Percentiles rank a stretch among this genome's conserved stretches.
These are phyloP conservation scores for Russula foetens DNA, from an alignment of 768 basidiomycete genomes.

Conservation along the genomic window DNA sequence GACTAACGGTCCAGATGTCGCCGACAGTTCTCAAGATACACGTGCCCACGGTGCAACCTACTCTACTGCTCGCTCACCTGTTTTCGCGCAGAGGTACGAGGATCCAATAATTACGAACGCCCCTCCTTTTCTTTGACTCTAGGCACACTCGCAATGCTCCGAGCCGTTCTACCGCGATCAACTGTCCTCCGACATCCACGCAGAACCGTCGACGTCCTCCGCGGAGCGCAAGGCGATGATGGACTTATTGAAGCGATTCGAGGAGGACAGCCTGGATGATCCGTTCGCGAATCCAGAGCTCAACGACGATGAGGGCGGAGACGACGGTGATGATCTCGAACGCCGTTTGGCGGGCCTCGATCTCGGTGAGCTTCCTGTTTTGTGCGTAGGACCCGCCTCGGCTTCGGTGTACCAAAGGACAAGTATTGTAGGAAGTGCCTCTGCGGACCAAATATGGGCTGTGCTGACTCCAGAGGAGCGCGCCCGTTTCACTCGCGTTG, in stretches of 20 bases:
- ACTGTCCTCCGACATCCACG: slow-evolving; percentile 53
- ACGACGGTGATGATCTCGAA: slow-evolving; percentile 36
- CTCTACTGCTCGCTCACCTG: slow-evolving; percentile 75
- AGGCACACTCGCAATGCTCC: slow-evolving; percentile 67
- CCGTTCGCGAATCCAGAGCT: slow-evolving; percentile 30
- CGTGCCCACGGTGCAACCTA: slow-evolving; percentile 74
- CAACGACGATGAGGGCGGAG: slow-evolving; percentile 29
- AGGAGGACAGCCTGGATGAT: slow-evolving; percentile 45
- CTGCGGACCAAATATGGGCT: slow-evolving; percentile 52
- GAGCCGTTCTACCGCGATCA: slow-evolving; percentile 77
- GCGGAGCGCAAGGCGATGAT: slow-evolving; percentile 61
- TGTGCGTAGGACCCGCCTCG: too few relatives aligned
- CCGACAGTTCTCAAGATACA: slow-evolving; percentile 70
- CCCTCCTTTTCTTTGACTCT: neutral
- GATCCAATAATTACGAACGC: neutral
- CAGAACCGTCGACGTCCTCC: slow-evolving; percentile 43
- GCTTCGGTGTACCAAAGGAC: too few relatives aligned
- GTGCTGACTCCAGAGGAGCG: slow-evolving; percentile 54
- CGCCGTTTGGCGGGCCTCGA: slow-evolving; percentile 48
- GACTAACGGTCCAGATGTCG: slow-evolving; percentile 39
- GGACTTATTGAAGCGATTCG: slow-evolving; percentile 62
- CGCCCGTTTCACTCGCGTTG: slow-evolving; percentile 46
- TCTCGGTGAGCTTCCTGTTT: slow-evolving; percentile 39
- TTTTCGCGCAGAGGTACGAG: slow-evolving; percentile 47
- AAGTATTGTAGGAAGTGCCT: slow-evolving; percentile 38